These are phyloP conservation scores for Leccinum subtestaceum DNA, from an alignment of 768 basidiomycete species.

Conservation along the genomic window DNA sequence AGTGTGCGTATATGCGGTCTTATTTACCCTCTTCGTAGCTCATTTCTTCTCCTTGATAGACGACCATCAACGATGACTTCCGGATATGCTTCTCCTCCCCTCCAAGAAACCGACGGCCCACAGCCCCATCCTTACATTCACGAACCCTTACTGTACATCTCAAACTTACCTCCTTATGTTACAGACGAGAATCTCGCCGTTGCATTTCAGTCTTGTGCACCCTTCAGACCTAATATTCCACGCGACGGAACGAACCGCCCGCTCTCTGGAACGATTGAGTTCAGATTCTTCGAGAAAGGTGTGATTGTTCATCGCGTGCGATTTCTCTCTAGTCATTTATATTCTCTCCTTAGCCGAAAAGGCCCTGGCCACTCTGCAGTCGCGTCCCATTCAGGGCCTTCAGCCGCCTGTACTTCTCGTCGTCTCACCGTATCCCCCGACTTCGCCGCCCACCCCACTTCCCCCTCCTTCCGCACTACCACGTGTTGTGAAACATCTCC, in stretches of 20 bases:
- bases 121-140: slow-evolving; percentile 78
- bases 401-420: slow-evolving; percentile 59
- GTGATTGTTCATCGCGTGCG: slow-evolving; percentile 23
- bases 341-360: slow-evolving; percentile 64
- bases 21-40: background rate
- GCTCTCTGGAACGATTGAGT: slow-evolving; percentile 76
- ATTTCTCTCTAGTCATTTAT: slow-evolving; percentile 9
- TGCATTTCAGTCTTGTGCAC: slow-evolving; percentile 72
- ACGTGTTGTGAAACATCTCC: slow-evolving; percentile 83
- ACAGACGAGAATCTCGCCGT: slow-evolving; percentile 74
- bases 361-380: slow-evolving; percentile 80
- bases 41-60: slow-evolving; percentile 15
- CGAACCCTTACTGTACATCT: slow-evolving; percentile 79
- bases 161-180: slow-evolving; percentile 70
- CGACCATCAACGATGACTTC: slow-evolving; percentile 37
- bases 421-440: slow-evolving; percentile 82
- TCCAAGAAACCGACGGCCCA: slow-evolving; percentile 31
- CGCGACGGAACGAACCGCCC: slow-evolving; percentile 54
- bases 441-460: slow-evolving; percentile 68
- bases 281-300: slow-evolving; percentile 82
- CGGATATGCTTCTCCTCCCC: slow-evolving; percentile 33
- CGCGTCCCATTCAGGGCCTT: slow-evolving; percentile 63
- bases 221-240: slow-evolving; percentile 74
- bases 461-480: slow-evolving; percentile 76
- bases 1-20: slow-evolving; percentile 19